Evolutionary conservation across 345 rosid species (phyloP), one percentile per base, ranked within the genome.

Genomic region (Carallia pectinifolia): DNA sequence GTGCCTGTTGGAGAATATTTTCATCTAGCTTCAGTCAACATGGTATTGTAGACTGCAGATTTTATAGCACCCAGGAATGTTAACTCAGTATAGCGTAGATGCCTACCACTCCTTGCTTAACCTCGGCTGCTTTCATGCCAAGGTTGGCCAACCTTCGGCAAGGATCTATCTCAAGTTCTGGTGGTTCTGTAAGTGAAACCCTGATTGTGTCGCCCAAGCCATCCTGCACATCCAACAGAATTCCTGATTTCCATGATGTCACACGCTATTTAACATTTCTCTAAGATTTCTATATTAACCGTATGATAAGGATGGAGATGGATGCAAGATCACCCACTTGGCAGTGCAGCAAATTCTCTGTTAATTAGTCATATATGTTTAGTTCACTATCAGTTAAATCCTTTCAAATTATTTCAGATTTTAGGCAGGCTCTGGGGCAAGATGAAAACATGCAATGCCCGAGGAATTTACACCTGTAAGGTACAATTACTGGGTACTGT

Each of bases 131-230:
- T 82, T 77, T 89, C 79, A 73, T 90, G 60, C 99, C 97, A 4
- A 95, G 96, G 81, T 90, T 85, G 70, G 93, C 97, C 85, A 95
- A 79, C 82, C 90, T 82, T 80, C 80, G 83, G 84, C 97, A 95
- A 9, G 99, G 99, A 75, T 95, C 99, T 74, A 95, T 95, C 85
- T 95, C 99, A 73, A 89, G 89, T 79, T 91, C 97, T 47, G 99
- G 97, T 64, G 97, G 82, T 80, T 92, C 99, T 3, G 99, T 92
- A 13, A 95, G 91, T 61, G 97, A 95, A 66, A 95, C 99, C 76
- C 97, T 85, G 75, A 92, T 92, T 64, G 99, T 95, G 83, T 95
- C 99, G 71, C 97, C 99, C 68, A 95, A 86, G 52, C 99, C 99
- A 83, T 95, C 99, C 97, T 95, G 84, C 71, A 81, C 36, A 65